Base-by-base conservation (phyloP, 2,329 filamentous ascomycete species). In the Penicillium corylophilum region DNA sequence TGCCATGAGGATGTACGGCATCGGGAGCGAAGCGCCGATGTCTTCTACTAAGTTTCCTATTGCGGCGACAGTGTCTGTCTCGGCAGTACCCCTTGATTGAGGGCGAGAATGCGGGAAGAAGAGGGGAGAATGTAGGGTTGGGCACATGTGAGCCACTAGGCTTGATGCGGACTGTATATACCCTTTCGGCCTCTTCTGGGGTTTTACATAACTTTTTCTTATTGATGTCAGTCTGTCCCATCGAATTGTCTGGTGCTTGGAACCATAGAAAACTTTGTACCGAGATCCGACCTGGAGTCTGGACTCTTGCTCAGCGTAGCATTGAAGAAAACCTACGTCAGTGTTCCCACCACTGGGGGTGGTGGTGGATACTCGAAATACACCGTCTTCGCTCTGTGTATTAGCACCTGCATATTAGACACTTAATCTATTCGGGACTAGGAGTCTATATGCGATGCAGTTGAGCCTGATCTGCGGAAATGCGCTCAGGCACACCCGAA, bases 1-100 rank as follows among this genome's bases (percentile, higher is more conserved):
- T 44, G 65, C 66, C 20, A 50, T 70, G 46, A 56, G 51, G 24
- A 54, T 64, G 36, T 64, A 65, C 53, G 61, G 58, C 24, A 61
- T 68, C 18, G 65, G 66, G 53, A 59, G 54, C 10, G 59, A 62
- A 12, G 24, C 20, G 18, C 20, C 29, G 13, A 24, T 40, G 18
- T 22, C 41, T 23, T 41, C 39, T 26, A 24, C 39, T 22, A 53
- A 59, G 36, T 41, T 52, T 18, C 44, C 60, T 23, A 44, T 53
- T 36, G 40, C 46, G 23, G 46, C 55, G 4, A 56, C 55, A 33
- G 47, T 61, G 39, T 60, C 60, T 35, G 50, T 64, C 35, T 48
- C 53, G 9, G 46, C 53, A 0, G 51, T 61, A 20, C 48, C 58
- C 53, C 51, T 63, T 53, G 56, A 64, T 46, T 47, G 12, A 28